These are phyloP conservation scores for Xylaria sp. DNA, from an alignment of 2,329 filamentous ascomycete genomes.

Conservation along the genomic window DNA sequence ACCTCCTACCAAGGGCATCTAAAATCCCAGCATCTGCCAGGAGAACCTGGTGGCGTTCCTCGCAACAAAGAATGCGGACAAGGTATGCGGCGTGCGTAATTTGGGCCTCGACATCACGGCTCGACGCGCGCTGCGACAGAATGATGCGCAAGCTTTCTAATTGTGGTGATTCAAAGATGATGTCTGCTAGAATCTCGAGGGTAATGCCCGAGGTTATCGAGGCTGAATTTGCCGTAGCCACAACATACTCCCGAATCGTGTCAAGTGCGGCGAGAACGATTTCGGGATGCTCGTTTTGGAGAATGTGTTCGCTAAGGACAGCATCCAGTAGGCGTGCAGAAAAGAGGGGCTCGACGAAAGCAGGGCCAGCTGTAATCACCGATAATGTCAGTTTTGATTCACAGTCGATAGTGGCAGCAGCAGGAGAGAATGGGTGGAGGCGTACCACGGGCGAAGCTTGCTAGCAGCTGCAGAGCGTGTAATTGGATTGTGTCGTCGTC, in stretches of 20 bases:
- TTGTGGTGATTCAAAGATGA: conserved; percentile 58
- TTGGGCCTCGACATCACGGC: conserved; percentile 53
- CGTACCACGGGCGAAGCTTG: conserved; percentile 78
- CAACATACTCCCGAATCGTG: conserved; percentile 65
- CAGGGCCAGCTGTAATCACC: conserved; percentile 60
- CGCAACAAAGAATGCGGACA: conserved; percentile 56
- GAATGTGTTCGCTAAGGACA: conserved; percentile 66
- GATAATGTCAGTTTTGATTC: conserved; percentile 14
- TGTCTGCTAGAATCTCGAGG: conserved; percentile 51
- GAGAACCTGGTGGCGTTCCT: conserved; percentile 64
- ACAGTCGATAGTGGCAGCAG: conserved; percentile 6
- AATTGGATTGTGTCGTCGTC: conserved; percentile 65
- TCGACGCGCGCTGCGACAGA: conserved; percentile 52
- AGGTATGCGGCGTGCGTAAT: conserved; percentile 54
- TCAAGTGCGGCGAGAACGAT: conserved; percentile 70
- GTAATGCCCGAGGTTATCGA: conserved; percentile 45
- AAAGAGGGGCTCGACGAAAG: conserved; percentile 71
- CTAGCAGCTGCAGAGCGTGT: conserved; percentile 78
- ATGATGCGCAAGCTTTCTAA: conserved; percentile 61
- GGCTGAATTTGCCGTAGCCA: conserved; percentile 53
- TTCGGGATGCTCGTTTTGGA: conserved; percentile 56
- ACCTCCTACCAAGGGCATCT: conserved; percentile 67
- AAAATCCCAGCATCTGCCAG: conserved; percentile 69
- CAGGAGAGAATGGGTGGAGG: neutral
- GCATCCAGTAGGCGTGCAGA: conserved; percentile 61